Conservation (phyloP, 805 yeast species). For the Metschnikowia anglica region DNA sequence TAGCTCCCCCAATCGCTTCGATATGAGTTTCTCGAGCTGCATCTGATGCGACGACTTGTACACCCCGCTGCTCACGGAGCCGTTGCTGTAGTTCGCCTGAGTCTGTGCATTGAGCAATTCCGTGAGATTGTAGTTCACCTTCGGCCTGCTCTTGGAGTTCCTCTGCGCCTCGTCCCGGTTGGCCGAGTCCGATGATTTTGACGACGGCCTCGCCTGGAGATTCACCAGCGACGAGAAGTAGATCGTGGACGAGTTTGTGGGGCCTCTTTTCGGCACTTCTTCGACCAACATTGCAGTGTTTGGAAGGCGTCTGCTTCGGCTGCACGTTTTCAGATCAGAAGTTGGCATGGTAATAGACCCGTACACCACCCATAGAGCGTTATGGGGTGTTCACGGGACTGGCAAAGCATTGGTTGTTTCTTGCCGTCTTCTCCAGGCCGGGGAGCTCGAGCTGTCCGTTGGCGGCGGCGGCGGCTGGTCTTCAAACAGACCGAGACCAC, state of each 20-base stretch:
- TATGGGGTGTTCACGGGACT: no score
- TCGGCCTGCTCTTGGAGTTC: conserved; percentile 37
- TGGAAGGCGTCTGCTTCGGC: not conserved
- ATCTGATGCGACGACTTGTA: conserved; percentile 43
- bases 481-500: no score
- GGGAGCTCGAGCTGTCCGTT: no score
- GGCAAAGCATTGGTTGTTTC: no score
- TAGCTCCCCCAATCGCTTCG: conserved; percentile 37
- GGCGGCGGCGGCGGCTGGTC: no score
- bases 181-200: conserved; percentile 18
- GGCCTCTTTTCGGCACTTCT: conserved; percentile 38
- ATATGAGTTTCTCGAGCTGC: conserved; percentile 39
- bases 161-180: conserved; percentile 22
- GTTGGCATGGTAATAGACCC: not conserved
- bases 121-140: conserved; percentile 45
- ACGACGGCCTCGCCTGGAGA: conserved; percentile 38
- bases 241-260: conserved; percentile 35
- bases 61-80: conserved; percentile 31
- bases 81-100: conserved; percentile 30
- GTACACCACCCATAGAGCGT: conserved; percentile 1
- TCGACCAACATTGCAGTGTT: conserved; percentile 39
- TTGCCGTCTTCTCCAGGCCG: no score
- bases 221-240: conserved; percentile 44
- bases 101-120: conserved; percentile 44
- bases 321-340: not conserved